These are phyloP conservation scores for Metschnikowia sp. DNA, from an alignment of 805 yeast species.

Conservation along the genomic window DNA sequence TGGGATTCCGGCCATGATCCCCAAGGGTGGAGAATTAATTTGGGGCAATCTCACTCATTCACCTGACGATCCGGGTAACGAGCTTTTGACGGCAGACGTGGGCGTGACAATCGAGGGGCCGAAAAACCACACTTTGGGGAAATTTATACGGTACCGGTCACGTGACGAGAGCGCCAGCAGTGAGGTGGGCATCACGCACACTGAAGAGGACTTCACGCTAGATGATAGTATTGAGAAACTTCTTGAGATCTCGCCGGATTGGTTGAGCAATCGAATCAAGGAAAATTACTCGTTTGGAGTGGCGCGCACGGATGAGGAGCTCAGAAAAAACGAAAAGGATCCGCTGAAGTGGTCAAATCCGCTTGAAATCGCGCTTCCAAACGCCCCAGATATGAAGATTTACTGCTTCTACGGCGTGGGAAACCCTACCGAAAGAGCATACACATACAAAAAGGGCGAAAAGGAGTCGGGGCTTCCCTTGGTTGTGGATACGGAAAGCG, in stretches of 20 bases:
- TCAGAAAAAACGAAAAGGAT: slow-evolving; percentile 61
- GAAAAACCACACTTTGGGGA: slow-evolving; percentile 55
- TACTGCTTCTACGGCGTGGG: slow-evolving; percentile 96
- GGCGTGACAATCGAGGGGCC: slow-evolving; percentile 20
- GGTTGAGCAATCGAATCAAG: slow-evolving; percentile 65
- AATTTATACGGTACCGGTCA: slow-evolving; percentile 64
- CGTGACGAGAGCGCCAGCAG: slow-evolving; percentile 30
- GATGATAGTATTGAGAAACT: slow-evolving; percentile 64
- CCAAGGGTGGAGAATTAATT: slow-evolving; percentile 86
- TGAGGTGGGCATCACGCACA: slow-evolving; percentile 9
- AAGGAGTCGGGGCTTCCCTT: slow-evolving; percentile 55
- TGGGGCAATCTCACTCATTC: slow-evolving; percentile 77
- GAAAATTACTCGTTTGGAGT: slow-evolving; percentile 79
- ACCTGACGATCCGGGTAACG: slow-evolving; percentile 63
- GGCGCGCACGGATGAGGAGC: slow-evolving; percentile 57
- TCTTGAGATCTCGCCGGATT: slow-evolving; percentile 62
- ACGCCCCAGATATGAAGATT: slow-evolving; percentile 88
- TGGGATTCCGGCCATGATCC: slow-evolving; percentile 94
- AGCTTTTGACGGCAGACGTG: slow-evolving; percentile 19
- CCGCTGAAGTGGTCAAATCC: slow-evolving; percentile 93
- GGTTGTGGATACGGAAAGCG: slow-evolving; percentile 64
- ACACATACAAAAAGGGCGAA: slow-evolving; percentile 68
- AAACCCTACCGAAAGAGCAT: slow-evolving; percentile 92
- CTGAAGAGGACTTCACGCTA: slow-evolving; percentile 54
- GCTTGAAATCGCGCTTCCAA: slow-evolving; percentile 83